Evolutionary conservation across 169 alveolate genomes (phyloP), one percentile per base, ranked within the genome.

Genomic region (Plasmodium chabaudi): DNA sequence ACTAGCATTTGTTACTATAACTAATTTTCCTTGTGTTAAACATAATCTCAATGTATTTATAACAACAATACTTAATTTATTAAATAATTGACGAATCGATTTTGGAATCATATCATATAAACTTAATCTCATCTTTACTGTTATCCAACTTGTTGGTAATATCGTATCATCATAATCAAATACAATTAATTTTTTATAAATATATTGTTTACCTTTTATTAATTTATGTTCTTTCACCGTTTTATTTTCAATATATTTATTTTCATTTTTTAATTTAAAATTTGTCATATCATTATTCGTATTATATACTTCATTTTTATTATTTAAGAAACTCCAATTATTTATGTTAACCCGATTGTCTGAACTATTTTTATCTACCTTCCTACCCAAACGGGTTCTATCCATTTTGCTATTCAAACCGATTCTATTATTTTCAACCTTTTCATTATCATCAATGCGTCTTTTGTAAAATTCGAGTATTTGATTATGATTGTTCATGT

Each of bases 161-260:
- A 95, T 87, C 12, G 97, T 95, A 93, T 95, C 97, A 59, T 95
- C 97, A 64, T 95, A 95, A 86, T 95, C 97, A 59, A 95, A 82
- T 12, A 95, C 95, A 10, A 95, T 93, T 86, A 95, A 60, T 34
- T 94, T 92, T 25, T 89, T 92, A 51, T 79, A 93, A 19, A 87
- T 88, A 9, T 70, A 67, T 25, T 72, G 87, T 63, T 90, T 61
- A 34, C 5, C 44, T 19, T 61, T 27, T 64, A 27, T 9, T 34
- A 53, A 7, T 2, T 15, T 27, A 64, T 27, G 25, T 27, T 17
- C 53, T 27, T 34, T 64, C 27, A 13, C 7, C 9, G 6, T 72
- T 9, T 21, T 17, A 55, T 49, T 27, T 23, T 27, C 51, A 72
- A 25, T 21, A 55, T 51, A 53, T 67, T 34, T 27, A 49, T 67